These are phyloP conservation scores for Linnemannia hyalina DNA, from an alignment of 192 early-diverging fungal species.

Conservation along the genomic window DNA sequence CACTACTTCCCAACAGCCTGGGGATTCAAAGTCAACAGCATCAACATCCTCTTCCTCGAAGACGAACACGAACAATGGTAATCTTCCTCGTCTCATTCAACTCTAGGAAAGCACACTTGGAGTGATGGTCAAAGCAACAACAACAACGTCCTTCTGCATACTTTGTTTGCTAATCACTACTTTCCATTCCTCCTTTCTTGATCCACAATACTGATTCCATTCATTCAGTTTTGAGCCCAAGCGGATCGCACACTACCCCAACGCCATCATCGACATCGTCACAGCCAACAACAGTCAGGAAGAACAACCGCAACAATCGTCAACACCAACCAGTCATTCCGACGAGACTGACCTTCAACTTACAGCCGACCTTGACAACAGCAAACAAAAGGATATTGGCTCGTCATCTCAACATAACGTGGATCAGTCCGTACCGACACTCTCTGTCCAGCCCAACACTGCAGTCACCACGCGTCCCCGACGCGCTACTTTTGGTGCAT, in stretches of 20 bases:
- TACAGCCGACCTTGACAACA: not conserved
- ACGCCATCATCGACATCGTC: constrained; percentile 2
- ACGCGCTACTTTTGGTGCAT: not conserved
- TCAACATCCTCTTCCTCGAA: constrained; percentile 1
- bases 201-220: not conserved
- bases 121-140: not conserved
- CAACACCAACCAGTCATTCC: not conserved
- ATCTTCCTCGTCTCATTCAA: no score
- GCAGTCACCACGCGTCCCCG: not conserved
- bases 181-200: not conserved
- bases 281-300: not conserved
- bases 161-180: not conserved
- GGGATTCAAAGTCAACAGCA: not conserved
- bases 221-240: not conserved
- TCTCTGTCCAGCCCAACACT: not conserved
- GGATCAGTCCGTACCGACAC: not conserved
- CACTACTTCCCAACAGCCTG: constrained; percentile 1
- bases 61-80: not conserved
- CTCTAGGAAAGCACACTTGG: no score
- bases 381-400: not conserved
- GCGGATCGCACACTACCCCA: not conserved
- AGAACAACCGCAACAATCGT: not conserved
- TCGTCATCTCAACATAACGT: not conserved
- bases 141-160: not conserved
- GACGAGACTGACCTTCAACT: not conserved